These are phyloP conservation scores for Rosa persica DNA, from an alignment of 306 rosid genomes.

Conservation along the genomic window DNA sequence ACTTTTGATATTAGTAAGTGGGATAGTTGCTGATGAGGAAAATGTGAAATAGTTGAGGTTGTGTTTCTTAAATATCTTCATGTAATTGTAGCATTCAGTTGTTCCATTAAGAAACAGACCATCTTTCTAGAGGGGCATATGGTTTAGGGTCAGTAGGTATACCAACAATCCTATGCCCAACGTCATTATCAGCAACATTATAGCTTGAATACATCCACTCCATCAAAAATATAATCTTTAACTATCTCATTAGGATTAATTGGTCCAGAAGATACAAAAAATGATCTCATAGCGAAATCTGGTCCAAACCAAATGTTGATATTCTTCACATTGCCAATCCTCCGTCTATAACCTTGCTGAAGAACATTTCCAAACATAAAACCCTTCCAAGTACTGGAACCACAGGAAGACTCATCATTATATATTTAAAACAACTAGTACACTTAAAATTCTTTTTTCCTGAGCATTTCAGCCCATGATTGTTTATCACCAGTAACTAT, in stretches of 20 bases:
- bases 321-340: not conserved
- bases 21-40: not conserved
- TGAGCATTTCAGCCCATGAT: not conserved
- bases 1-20: not conserved
- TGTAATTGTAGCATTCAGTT: not conserved
- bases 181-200: not conserved
- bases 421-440: not conserved
- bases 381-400: not conserved
- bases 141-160: not conserved
- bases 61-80: not conserved
- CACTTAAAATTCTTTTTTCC: not conserved
- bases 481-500: not conserved
- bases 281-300: not conserved
- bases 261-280: not conserved
- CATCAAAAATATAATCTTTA: not conserved
- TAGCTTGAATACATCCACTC: not conserved
- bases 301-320: not conserved
- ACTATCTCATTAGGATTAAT: not conserved
- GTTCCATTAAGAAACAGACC: not conserved
- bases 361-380: not conserved
- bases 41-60: not conserved
- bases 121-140: not conserved
- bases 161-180: not conserved
- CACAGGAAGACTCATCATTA: not conserved
- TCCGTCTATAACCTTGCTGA: not conserved